Evolutionary conservation across 1,139 yeast genomes (phyloP).

Genomic region (Saccharomyces hybrid): DNA sequence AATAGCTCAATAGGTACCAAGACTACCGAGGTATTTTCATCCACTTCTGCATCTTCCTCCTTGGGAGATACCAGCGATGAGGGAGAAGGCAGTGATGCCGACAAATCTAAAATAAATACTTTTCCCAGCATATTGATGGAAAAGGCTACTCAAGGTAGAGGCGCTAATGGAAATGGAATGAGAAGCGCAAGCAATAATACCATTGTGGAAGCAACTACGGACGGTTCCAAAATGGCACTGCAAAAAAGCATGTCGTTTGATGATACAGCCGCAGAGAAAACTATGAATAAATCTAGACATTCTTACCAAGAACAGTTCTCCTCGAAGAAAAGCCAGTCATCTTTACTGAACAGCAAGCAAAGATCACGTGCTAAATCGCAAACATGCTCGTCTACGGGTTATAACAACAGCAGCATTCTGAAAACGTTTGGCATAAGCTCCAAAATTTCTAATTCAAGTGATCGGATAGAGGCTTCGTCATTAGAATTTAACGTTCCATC

Average conservation of each 20-base stretch:
- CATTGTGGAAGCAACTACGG: neutral
- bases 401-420: neutral
- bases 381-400: neutral
- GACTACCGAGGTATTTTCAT: conserved; percentile 26
- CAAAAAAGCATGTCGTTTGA: neutral
- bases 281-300: neutral
- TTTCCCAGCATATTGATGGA: conserved; percentile 1
- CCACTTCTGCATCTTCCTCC: conserved; percentile 11
- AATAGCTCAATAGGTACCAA: conserved; percentile 29
- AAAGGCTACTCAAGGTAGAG: neutral
- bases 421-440: neutral
- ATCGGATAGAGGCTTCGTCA: too few species aligned
- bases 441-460: neutral
- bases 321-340: neutral
- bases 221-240: neutral
- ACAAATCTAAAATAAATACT: conserved; percentile 5
- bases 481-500: neutral
- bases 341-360: neutral
- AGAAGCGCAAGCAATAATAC: neutral
- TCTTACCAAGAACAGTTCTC: neutral
- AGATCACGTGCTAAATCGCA: neutral
- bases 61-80: conserved; percentile 7
- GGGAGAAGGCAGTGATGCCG: conserved; percentile 1
- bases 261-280: neutral
- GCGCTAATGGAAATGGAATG: neutral